phyloP scores from a whole-genome alignment of 2,329 filamentous ascomycete genomes.

The Myriosclerotinia scirpicola region DNA sequence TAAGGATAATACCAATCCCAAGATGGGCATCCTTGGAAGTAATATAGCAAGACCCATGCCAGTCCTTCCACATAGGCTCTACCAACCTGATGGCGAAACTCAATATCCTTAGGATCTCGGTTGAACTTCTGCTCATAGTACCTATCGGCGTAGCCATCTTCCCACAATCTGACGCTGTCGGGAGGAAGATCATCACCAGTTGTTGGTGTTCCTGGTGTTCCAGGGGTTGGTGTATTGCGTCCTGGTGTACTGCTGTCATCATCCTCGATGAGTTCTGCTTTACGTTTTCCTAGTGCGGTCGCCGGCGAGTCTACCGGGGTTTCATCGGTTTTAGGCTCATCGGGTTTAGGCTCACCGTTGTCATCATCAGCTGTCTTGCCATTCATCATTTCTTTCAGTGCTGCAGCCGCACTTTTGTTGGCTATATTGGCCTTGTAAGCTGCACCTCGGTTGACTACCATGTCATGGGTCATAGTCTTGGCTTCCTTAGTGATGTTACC shows the following conservation, averaged over 20 bases:
- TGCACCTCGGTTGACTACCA: conserved; percentile 74
- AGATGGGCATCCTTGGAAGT: conserved; percentile 95
- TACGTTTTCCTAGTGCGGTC: conserved; percentile 70
- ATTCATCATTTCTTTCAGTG: conserved; percentile 73
- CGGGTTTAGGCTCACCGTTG: conserved; percentile 22
- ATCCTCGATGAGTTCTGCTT: conserved; percentile 68
- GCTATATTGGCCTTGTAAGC: conserved; percentile 70
- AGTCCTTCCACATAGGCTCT: conserved; percentile 92
- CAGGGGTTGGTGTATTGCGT: conserved; percentile 55
- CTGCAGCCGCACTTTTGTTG: conserved; percentile 93
- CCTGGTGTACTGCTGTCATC: conserved; percentile 58
- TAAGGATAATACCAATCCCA: conserved; percentile 99
- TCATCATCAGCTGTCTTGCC: conserved; percentile 36
- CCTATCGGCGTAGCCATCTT: conserved; percentile 89
- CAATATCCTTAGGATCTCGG: conserved; percentile 74
- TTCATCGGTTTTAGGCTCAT: conserved; percentile 25
- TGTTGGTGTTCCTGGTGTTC: conserved; percentile 46
- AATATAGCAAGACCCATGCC: conserved; percentile 93
- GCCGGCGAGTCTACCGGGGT: conserved; percentile 43
- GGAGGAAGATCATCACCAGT: conserved; percentile 61
- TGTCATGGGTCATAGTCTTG: conserved; percentile 74
- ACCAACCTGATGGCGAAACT: conserved; percentile 86
- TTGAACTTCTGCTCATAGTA: conserved; percentile 98
- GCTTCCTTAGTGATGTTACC: conserved; percentile 56
- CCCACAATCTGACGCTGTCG: conserved; percentile 89